These are phyloP conservation scores for Conticribra guillardii DNA, from an alignment of 108 stramenopile species.

Conservation along the genomic window DNA sequence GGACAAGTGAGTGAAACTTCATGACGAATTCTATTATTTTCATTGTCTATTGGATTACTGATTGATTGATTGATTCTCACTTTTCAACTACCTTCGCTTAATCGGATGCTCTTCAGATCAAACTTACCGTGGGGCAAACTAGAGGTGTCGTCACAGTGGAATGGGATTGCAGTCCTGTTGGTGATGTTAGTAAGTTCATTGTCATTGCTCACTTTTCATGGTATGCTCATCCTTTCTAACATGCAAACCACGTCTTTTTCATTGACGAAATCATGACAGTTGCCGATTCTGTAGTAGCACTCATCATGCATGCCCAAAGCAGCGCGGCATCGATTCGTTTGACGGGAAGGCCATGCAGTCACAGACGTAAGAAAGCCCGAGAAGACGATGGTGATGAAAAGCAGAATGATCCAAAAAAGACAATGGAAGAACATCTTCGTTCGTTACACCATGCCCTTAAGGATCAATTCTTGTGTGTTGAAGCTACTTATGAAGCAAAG, in stretches of 20 bases:
- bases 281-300: conserved; percentile 91
- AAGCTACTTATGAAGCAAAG: conserved; percentile 80
- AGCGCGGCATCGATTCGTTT: conserved; percentile 88
- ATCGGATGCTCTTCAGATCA: too few relatives aligned
- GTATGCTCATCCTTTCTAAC: too few relatives aligned
- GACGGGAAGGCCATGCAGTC: conserved; percentile 84
- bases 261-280: conserved; percentile 37
- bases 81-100: too few relatives aligned
- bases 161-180: conserved; percentile 92
- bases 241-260: too few relatives aligned
- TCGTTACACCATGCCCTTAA: conserved; percentile 61
- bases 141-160: conserved; percentile 72
- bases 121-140: conserved; percentile 67
- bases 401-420: conserved; percentile 46
- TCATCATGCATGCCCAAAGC: conserved; percentile 91
- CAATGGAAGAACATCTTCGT: conserved; percentile 55
- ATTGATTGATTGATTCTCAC: too few relatives aligned
- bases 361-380: conserved; percentile 54
- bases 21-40: not conserved
- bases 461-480: conserved; percentile 80
- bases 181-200: conserved; percentile 74
- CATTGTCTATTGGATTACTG: not conserved
- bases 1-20: conserved; percentile 43
- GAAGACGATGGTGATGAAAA: conserved; percentile 30
- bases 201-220: too few relatives aligned